Evolutionary conservation across 2,329 filamentous ascomycete genomes (phyloP).

Genomic region (Aspergillus flavus): DNA sequence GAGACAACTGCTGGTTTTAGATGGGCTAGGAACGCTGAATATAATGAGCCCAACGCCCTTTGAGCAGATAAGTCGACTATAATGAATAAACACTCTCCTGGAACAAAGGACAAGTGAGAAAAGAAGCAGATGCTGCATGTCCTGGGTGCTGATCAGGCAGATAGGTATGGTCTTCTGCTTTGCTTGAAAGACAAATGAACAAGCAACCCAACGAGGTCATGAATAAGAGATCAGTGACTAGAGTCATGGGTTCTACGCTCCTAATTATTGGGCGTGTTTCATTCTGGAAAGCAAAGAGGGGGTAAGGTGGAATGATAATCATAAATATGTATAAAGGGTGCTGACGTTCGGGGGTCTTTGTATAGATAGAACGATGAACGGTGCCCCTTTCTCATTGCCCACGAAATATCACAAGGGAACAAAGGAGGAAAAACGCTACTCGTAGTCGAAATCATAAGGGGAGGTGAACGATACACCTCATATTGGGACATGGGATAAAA

Average conservation of each 20-base stretch:
- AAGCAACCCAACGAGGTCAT: conserved; percentile 14
- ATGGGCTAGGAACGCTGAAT: background rate
- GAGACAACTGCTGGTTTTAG: background rate
- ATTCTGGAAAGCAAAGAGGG: background rate
- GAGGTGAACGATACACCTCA: background rate
- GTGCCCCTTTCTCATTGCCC: background rate
- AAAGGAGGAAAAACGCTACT: background rate
- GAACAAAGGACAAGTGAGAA: background rate
- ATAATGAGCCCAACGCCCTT: background rate
- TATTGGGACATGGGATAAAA: background rate
- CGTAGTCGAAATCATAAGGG: background rate
- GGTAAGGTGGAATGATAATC: background rate
- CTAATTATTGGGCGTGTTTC: conserved; percentile 21
- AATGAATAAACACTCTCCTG: background rate
- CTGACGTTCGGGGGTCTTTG: background rate
- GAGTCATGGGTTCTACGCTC: conserved; percentile 31
- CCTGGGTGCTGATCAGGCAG: conserved; percentile 13
- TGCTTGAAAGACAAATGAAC: background rate
- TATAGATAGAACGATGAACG: background rate
- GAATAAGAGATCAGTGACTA: conserved; percentile 25
- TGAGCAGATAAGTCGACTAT: background rate
- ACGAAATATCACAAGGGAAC: background rate
- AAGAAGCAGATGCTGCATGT: conserved; percentile 4
- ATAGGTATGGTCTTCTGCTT: background rate
- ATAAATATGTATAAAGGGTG: background rate